Conservation (phyloP, 768 basidiomycete species). For the Symmetrospora coprosmae region DNA sequence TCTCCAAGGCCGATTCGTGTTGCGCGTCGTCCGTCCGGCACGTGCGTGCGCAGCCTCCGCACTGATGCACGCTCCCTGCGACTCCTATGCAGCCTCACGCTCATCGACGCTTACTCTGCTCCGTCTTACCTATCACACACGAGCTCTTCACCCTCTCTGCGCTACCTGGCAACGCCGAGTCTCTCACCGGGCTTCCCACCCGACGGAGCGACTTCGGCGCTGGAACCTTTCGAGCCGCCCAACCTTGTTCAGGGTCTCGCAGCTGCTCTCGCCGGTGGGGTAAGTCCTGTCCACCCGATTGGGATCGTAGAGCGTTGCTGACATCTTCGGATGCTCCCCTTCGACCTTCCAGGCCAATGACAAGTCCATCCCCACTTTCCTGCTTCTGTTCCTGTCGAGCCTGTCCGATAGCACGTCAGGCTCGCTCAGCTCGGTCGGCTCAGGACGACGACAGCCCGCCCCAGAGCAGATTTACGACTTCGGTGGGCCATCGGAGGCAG, state of each 20-base stretch:
- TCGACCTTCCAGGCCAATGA: slow-evolving; percentile 12
- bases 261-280: background rate
- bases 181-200: too few relatives aligned
- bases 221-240: background rate
- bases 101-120: slow-evolving; percentile 9
- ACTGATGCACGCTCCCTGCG: background rate
- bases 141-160: background rate
- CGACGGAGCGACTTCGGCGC: background rate
- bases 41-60: too few relatives aligned
- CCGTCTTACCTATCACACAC: slow-evolving; percentile 3
- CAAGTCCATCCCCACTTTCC: background rate
- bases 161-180: background rate
- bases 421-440: background rate
- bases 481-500: slow-evolving; percentile 8
- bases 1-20: too few relatives aligned
- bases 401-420: background rate
- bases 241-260: slow-evolving; percentile 2
- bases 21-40: too few relatives aligned
- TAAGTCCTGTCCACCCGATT: background rate
- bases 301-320: background rate
- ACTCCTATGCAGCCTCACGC: background rate
- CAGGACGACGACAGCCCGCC: background rate
- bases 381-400: background rate
- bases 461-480: slow-evolving; percentile 15
- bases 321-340: background rate